A percentile compares a stretch with the other conserved stretches of the same genome.
Conservation (phyloP, 495 filamentous ascomycete genomes). For the Penicillium waksmanii region DNA sequence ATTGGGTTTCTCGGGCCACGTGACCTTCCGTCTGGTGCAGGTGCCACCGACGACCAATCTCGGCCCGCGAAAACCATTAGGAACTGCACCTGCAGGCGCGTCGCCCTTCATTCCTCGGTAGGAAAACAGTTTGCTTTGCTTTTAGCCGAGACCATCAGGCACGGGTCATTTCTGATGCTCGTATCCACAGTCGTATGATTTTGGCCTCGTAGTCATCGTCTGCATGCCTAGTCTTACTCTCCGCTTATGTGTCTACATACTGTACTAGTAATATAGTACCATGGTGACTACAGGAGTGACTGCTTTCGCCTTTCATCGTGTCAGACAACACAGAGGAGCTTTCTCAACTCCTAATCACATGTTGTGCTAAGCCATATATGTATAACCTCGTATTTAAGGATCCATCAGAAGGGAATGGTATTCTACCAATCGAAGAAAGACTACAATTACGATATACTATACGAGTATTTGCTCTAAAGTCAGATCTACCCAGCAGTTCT, state of each 20-base stretch:
- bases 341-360: no score
- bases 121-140: background rate
- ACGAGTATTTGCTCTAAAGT: no score
- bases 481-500: no score
- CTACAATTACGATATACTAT: no score
- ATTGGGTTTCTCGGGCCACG: conserved; percentile 10
- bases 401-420: no score
- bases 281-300: no score
- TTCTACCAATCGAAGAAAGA: no score
- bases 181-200: background rate
- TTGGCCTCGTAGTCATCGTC: background rate
- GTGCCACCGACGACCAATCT: background rate
- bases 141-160: background rate
- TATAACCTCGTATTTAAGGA: no score
- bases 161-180: background rate
- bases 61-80: background rate
- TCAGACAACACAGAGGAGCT: no score
- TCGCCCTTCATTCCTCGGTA: conserved; percentile 1
- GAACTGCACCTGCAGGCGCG: background rate
- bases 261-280: no score
- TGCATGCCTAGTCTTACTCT: background rate
- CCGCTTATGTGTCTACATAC: background rate
- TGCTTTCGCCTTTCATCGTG: no score
- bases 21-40: background rate
- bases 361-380: no score